Evolutionary conservation across 768 basidiomycete genomes (phyloP), one percentile per base, ranked within the genome.

Genomic region (Russula earlei): DNA sequence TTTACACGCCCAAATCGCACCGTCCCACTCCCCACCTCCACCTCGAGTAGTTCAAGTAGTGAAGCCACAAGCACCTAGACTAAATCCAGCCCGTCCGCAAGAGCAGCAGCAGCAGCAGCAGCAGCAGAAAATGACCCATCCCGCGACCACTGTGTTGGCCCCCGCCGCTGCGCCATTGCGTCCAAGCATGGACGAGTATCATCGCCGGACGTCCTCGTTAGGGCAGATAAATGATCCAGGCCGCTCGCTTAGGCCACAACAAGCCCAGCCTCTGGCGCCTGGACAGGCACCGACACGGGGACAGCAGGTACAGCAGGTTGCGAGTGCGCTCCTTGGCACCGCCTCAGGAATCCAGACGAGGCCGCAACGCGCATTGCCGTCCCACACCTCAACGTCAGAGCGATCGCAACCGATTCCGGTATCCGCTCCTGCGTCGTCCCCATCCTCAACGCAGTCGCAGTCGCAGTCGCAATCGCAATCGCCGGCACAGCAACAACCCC

Each of bases 1-100:
- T n/a, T 24, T 17, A 52, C 56, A 57, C 50, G 56, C 50, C 33
- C 50, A 41, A 52, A 1, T 34, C 31, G 38, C 50, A 47, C 51
- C 51, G 46, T 27, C 24, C 49, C 36, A 42, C 38, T 29, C 37
- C 29, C 10, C 24, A 31, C 50, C 44, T 11, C 24, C n/a, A 20
- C 27, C 25, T 50, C 49, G 40, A 50, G 36, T 19, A 25, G 27
- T 31, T 50, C 49, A 50, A 50, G 36, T 19, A 25, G 27, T 31
- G n/a, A 24, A 20, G 19, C 27, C 34, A 15, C 27, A 14, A 33
- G 6, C 27, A n/a, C 41, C 51, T n/a, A n/a, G 24, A 10, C 38
- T 9, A 17, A 29, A 8, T n/a, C 54, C 20, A 40, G 25, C 54
- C 5, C 40, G 25, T 17, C 54, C 31, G 27, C 54, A 25, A 25